phyloP scores from a whole-genome alignment of 108 stramenopile genomes.

The Mediolabrus comicus region DNA sequence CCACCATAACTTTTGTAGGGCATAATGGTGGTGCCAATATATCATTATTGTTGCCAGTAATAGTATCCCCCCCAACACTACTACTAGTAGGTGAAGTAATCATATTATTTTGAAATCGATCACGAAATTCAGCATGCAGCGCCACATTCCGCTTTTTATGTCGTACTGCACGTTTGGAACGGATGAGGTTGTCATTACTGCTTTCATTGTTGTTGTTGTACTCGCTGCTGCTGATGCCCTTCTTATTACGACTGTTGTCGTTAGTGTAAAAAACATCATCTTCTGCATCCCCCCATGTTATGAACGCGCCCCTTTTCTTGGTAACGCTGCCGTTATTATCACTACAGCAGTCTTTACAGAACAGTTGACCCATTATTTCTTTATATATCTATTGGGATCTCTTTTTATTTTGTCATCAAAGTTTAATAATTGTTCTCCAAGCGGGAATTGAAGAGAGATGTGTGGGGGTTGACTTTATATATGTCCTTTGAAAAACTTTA shows the following conservation, averaged over 20 bases:
- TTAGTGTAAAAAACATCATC: no score
- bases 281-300: conserved; percentile 18
- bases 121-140: conserved; percentile 34
- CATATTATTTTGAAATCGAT: conserved; percentile 2
- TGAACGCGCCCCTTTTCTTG: conserved; percentile 3
- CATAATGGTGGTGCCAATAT: neutral
- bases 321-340: neutral
- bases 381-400: no score
- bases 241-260: no score
- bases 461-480: no score
- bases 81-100: conserved; percentile 13
- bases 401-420: no score
- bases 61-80: no score
- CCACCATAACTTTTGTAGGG: neutral
- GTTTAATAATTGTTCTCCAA: no score
- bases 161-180: conserved; percentile 13
- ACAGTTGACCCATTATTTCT: conserved; percentile 22
- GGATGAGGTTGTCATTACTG: neutral
- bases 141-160: conserved; percentile 39
- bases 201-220: neutral
- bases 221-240: no score
- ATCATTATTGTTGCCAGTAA: conserved; percentile 21
- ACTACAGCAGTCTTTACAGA: conserved; percentile 26
- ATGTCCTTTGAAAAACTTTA: no score
- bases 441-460: no score